phyloP scores from a whole-genome alignment of 257 asterid genomes.

The Solanum infundibuliforme region DNA sequence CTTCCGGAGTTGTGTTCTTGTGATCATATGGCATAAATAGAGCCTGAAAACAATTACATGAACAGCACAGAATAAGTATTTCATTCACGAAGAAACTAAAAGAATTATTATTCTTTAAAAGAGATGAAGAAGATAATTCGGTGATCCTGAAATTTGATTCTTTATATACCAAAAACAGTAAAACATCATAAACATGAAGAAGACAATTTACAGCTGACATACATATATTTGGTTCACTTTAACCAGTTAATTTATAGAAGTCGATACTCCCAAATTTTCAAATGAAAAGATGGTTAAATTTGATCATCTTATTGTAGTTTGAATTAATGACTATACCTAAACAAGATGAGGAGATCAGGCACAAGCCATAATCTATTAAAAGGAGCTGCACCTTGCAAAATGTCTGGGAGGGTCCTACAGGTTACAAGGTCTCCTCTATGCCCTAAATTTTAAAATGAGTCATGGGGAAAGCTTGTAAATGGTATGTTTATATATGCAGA shows the following conservation, averaged over 20 bases:
- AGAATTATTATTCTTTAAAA: neutral
- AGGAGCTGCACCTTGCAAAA: neutral
- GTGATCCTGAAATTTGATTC: neutral
- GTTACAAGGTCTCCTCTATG: neutral
- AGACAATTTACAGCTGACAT: neutral
- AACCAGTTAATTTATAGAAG: neutral
- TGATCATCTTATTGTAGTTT: neutral
- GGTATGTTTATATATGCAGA: neutral
- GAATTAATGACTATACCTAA: neutral
- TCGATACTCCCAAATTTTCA: neutral
- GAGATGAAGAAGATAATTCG: neutral
- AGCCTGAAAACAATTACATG: conserved; percentile 34
- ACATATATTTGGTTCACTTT: neutral
- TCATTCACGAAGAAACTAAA: neutral
- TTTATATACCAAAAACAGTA: neutral
- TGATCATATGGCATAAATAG: conserved; percentile 98
- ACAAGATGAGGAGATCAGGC: neutral
- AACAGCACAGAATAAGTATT: conserved; percentile 1
- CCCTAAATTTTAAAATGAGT: neutral
- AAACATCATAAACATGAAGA: neutral
- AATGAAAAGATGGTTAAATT: neutral
- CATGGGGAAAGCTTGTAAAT: neutral
- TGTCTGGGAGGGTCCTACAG: neutral
- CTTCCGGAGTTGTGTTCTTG: conserved; percentile 89
- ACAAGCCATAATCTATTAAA: neutral